Percentiles rank a stretch among this genome's conserved stretches.
Evolutionary conservation across 2,329 filamentous ascomycete species (phyloP).

Genomic region (Coleophoma crateriformis): DNA sequence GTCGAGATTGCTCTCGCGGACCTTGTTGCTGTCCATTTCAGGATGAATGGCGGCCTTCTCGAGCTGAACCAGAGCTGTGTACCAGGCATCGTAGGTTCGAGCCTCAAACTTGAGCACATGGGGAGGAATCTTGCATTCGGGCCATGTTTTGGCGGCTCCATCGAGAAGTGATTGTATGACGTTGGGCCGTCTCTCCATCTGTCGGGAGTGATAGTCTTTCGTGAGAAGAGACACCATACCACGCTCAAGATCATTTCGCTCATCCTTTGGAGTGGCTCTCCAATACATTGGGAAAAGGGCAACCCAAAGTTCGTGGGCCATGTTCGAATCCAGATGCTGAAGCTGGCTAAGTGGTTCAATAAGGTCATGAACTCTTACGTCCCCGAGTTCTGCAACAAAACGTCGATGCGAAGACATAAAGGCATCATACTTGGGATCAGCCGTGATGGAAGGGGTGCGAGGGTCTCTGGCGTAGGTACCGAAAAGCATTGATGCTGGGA

Average conservation of each 20-base stretch:
- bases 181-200: slow-evolving; percentile 92
- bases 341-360: slow-evolving; percentile 87
- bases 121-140: slow-evolving; percentile 86
- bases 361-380: slow-evolving; percentile 82
- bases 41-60: slow-evolving; percentile 85
- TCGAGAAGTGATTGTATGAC: slow-evolving; percentile 90
- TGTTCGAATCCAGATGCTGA: slow-evolving; percentile 78
- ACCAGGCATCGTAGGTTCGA: slow-evolving; percentile 94
- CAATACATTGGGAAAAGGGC: slow-evolving; percentile 89
- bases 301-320: slow-evolving; percentile 88
- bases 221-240: slow-evolving; percentile 86
- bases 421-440: slow-evolving; percentile 76
- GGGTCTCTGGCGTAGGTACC: slow-evolving; percentile 66
- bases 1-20: slow-evolving; percentile 92
- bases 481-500: slow-evolving; percentile 69
- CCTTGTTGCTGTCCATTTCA: slow-evolving; percentile 68
- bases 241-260: slow-evolving; percentile 83
- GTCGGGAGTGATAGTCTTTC: slow-evolving; percentile 90
- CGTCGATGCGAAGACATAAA: slow-evolving; percentile 73
- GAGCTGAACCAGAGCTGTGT: slow-evolving; percentile 84
- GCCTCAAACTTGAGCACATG: slow-evolving; percentile 95
- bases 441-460: slow-evolving; percentile 60
- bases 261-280: slow-evolving; percentile 82
- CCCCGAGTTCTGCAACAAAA: slow-evolving; percentile 79
- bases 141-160: slow-evolving; percentile 77